These are phyloP conservation scores for Sporobolomyces pararoseus DNA, from an alignment of 768 basidiomycete species.

Conservation along the genomic window DNA sequence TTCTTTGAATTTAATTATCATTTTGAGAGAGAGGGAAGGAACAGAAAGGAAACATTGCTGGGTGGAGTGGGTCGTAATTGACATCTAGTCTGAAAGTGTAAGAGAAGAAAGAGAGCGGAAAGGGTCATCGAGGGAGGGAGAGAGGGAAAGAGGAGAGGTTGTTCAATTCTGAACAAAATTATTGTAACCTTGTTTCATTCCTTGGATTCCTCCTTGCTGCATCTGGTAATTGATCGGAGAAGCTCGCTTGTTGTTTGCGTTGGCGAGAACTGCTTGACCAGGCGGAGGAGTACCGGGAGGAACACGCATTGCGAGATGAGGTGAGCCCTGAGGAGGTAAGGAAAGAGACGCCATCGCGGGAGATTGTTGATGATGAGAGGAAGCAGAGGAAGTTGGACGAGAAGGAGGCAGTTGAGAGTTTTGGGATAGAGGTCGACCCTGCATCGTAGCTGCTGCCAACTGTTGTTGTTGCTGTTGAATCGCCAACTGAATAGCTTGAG, in stretches of 20 bases:
- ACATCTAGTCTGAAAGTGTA: no score
- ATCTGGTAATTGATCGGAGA: slow-evolving; percentile 1
- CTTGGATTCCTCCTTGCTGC: background rate
- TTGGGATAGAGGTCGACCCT: slow-evolving; percentile 1
- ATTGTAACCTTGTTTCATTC: no score
- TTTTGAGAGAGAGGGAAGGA: background rate
- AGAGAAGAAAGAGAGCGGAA: background rate
- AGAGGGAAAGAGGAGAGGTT: no score
- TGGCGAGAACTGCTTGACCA: no score
- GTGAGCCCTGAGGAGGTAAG: slow-evolving; percentile 1
- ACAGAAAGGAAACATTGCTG: background rate
- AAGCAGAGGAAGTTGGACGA: slow-evolving; percentile 11
- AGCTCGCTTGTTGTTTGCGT: slow-evolving; percentile 2
- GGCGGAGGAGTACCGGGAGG: no score
- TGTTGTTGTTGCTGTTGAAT: slow-evolving; percentile 27
- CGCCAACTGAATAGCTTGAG: slow-evolving; percentile 24
- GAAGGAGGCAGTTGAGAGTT: slow-evolving; percentile 6
- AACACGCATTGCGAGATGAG: no score
- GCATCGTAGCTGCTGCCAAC: slow-evolving; percentile 2
- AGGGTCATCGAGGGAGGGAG: no score
- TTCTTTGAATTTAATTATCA: background rate
- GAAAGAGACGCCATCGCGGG: slow-evolving; percentile 23
- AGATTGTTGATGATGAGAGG: slow-evolving; percentile 8
- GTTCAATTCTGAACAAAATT: no score
- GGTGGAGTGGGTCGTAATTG: no score